phyloP scores from a whole-genome alignment of 192 early-diverging fungal genomes.

The Rhizoclosmatium globosum region DNA sequence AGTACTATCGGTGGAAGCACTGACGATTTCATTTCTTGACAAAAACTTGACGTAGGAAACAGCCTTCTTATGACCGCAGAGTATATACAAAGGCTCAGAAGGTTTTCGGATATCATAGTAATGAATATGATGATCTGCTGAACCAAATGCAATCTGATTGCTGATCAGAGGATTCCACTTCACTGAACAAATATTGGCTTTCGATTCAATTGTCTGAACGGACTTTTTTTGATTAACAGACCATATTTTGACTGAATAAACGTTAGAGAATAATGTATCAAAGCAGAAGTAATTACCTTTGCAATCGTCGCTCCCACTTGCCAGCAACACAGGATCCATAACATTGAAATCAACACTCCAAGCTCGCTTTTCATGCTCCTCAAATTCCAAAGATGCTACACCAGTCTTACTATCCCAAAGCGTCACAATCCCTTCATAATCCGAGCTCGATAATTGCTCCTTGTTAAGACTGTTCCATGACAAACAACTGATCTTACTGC shows the following conservation, averaged over 20 bases:
- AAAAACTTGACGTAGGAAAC: conserved; percentile 95
- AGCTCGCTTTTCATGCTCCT: conserved; percentile 92
- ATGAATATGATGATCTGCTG: conserved; percentile 93
- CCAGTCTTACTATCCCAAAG: conserved; percentile 88
- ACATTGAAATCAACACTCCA: conserved; percentile 92
- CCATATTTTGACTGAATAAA: conserved; percentile 85
- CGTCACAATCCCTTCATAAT: conserved; percentile 91
- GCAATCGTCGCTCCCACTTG: conserved; percentile 92
- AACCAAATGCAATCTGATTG: conserved; percentile 86
- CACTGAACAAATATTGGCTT: conserved; percentile 92
- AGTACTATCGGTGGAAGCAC: conserved; percentile 92
- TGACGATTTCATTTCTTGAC: conserved; percentile 79
- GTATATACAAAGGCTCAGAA: conserved; percentile 71
- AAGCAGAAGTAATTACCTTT: conserved; percentile 54
- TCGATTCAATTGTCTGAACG: conserved; percentile 81
- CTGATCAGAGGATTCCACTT: conserved; percentile 84
- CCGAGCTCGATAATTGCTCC: conserved; percentile 84
- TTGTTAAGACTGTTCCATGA: conserved; percentile 92
- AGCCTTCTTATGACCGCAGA: conserved; percentile 90
- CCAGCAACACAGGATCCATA: conserved; percentile 79
- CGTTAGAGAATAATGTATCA: conserved; percentile 24
- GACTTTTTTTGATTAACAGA: conserved; percentile 75
- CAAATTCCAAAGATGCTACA: conserved; percentile 64
- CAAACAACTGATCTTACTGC: conserved; percentile 92
- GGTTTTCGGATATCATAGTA: conserved; percentile 89